Evolutionary conservation across 768 basidiomycete species (phyloP), one percentile per base, ranked within the genome.

Genomic region (Tephrocybe sp.): DNA sequence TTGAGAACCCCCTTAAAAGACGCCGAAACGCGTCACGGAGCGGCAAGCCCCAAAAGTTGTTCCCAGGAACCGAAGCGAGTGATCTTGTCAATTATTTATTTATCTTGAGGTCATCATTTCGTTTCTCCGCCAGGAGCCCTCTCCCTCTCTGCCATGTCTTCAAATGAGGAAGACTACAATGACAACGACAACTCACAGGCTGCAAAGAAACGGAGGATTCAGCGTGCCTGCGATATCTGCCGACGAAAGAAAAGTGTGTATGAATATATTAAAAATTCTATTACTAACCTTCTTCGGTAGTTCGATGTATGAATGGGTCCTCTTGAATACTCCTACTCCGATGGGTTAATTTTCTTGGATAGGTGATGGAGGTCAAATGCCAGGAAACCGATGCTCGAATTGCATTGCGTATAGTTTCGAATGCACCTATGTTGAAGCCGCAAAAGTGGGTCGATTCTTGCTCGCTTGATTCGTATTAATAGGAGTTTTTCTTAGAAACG

Each of bases 181-280:
- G 79, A 82, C 19, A 47, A 56, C 6, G 78, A 80, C 0, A 57
- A 52, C 38, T 55, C 60, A 4, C 73, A 69, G 3, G 70, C 68
- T 16, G 64, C 66, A 16, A 90, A 91, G 73, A 88, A 87, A 63
- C 69, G 88, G 31, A 75, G 82, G 53, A 77, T 90, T 24, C 86
- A 88, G 65, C 69, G 89, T 23, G 89, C 89, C 6, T 93, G 91
- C 61, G 90, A 92, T 60, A 77, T 83, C 0, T 93, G 91, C 61
- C 74, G 91, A 30, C 73, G 88, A 49, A 92, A 91, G 75, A 94
- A 94, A 70, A 83, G 88, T 85, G 50, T 54, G 79, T 66, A 24
- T 29, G 6, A 13, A 10, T 18, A 27, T 24, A 9, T n/a, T 29
- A 21, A 33, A 12, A 42, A 49, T n/a, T 12, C 31, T 39, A 22